Conservation (phyloP, 2,329 filamentous ascomycete species). For the Dactylonectria macrodidyma region DNA sequence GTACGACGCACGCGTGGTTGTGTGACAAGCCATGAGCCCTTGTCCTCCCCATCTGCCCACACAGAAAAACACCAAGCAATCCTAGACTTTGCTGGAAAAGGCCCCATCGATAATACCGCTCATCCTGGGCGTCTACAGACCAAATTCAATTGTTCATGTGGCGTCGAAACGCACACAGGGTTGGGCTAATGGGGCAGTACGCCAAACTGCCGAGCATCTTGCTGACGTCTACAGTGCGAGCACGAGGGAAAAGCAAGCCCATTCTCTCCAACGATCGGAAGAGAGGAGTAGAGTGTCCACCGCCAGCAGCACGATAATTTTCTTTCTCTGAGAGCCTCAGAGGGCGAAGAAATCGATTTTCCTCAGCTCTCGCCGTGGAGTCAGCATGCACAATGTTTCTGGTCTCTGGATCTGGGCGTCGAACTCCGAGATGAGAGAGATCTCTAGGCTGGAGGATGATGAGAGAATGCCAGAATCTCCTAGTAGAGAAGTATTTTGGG, state of each 20-base stretch:
- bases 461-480: no score
- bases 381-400: not conserved
- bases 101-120: not conserved
- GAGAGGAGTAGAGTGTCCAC: no score
- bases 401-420: not conserved
- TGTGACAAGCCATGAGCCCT: not conserved
- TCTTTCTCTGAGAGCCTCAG: not conserved
- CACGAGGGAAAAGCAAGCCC: not conserved
- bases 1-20: not conserved
- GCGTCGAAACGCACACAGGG: not conserved
- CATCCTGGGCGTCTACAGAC: not conserved
- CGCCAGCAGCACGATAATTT: no score
- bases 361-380: not conserved
- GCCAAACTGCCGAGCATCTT: conserved; percentile 2
- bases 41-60: not conserved
- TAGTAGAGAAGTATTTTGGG: no score
- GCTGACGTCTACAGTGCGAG: not conserved
- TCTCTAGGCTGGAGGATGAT: no score
- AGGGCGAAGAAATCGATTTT: not conserved
- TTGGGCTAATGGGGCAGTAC: not conserved
- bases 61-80: not conserved
- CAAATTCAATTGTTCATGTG: accelerated
- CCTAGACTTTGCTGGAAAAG: not conserved
- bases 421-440: no score
- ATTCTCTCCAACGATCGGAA: no score